These are phyloP conservation scores for Oidiodendron maius DNA, from an alignment of 495 filamentous ascomycete genomes.

Conservation along the genomic window DNA sequence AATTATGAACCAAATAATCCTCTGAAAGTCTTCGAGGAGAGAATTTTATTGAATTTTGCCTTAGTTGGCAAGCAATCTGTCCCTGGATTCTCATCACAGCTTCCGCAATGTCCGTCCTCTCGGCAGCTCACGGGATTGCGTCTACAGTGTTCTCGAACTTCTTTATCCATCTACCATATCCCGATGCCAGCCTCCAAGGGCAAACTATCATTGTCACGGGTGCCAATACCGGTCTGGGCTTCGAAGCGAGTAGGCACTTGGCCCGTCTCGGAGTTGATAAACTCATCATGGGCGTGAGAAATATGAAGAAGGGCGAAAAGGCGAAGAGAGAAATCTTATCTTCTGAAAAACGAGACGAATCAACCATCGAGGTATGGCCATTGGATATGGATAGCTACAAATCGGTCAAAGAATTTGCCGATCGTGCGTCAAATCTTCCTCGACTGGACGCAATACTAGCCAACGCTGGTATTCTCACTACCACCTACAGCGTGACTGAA, in stretches of 20 bases:
- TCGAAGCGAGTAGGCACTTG: conserved; percentile 39
- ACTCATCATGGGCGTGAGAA: conserved; percentile 42
- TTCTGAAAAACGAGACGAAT: conserved; percentile 25
- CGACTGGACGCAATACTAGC: conserved; percentile 6
- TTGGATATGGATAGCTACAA: conserved; percentile 42
- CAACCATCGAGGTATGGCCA: conserved; percentile 42
- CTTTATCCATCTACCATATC: neutral
- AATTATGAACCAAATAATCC: too few relatives aligned
- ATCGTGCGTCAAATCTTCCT: neutral
- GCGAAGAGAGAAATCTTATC: conserved; percentile 32
- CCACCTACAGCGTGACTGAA: neutral
- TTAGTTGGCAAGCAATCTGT: too few relatives aligned
- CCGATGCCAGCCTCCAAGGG: neutral
- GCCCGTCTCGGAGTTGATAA: conserved; percentile 29
- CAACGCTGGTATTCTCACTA: conserved; percentile 8
- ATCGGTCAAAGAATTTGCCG: conserved; percentile 37
- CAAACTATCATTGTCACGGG: conserved; percentile 46
- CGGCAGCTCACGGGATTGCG: neutral
- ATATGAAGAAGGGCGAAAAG: conserved; percentile 24
- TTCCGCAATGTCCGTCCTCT: neutral
- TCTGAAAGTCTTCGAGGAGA: too few relatives aligned
- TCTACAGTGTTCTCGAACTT: neutral
- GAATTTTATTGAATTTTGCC: too few relatives aligned
- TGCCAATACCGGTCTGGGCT: conserved; percentile 44
- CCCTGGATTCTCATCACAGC: too few relatives aligned